Conservation (phyloP, 208 protist genomes). For the Trypanosoma scelopori region DNA sequence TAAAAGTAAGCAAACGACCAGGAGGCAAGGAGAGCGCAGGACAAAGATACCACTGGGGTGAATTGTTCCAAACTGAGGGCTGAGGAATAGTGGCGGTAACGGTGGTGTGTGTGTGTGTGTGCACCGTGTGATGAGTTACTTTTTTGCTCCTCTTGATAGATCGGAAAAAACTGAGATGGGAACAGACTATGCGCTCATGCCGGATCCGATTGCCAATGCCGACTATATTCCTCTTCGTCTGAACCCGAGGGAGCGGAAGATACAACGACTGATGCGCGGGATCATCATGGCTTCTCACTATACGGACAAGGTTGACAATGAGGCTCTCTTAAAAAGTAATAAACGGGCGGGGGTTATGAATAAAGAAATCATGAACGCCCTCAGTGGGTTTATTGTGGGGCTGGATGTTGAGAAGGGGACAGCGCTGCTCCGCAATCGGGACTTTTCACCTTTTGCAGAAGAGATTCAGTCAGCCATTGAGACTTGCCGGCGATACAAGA, state of each 20-base stretch:
- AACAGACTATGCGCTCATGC: constrained; percentile 68
- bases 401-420: constrained; percentile 68
- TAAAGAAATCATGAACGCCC: constrained; percentile 77
- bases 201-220: constrained; percentile 72
- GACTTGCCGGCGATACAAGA: constrained; percentile 91
- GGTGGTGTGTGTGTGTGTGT: no score
- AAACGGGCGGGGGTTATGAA: constrained; percentile 65
- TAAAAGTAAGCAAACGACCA: no score
- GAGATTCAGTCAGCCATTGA: constrained; percentile 77
- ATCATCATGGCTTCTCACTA: constrained; percentile 87
- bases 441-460: constrained; percentile 69
- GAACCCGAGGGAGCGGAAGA: constrained; percentile 76
- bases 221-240: constrained; percentile 89
- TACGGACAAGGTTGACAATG: constrained; percentile 90
- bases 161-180: constrained; percentile 1
- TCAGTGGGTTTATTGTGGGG: constrained; percentile 82
- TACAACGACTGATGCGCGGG: constrained; percentile 86
- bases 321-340: constrained; percentile 55
- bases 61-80: no score
- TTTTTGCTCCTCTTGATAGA: constrained; percentile 1
- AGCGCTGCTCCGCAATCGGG: constrained; percentile 47
- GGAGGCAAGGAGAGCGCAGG: no score
- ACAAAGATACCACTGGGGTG: no score
- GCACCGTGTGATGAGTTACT: constrained; percentile 9
- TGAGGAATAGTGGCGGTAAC: no score